These are phyloP conservation scores for Erysimum pusillum DNA, from an alignment of 441 rosid species.

Conservation along the genomic window DNA sequence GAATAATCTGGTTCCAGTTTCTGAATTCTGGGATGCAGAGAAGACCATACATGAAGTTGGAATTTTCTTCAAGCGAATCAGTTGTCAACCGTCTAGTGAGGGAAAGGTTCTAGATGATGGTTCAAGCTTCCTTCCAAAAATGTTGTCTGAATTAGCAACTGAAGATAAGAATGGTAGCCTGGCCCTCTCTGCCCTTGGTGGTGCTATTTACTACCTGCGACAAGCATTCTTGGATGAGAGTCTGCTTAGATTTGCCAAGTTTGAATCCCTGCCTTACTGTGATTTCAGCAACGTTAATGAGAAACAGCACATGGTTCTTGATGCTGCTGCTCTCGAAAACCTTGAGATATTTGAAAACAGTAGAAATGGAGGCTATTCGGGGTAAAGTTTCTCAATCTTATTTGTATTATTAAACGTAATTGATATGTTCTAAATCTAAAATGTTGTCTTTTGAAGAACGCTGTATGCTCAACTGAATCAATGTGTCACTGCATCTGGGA, in stretches of 20 bases:
- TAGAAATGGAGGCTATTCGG: slow-evolving; percentile 81
- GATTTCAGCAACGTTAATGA: slow-evolving; percentile 62
- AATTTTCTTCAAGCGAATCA: slow-evolving; percentile 57
- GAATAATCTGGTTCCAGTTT: slow-evolving; percentile 76
- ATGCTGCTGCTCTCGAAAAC: slow-evolving; percentile 97
- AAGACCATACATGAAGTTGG: slow-evolving; percentile 77
- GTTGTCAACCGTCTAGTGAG: slow-evolving; percentile 51
- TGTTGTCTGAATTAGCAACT: slow-evolving; percentile 65
- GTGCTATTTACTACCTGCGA: slow-evolving; percentile 88
- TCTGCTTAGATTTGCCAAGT: slow-evolving; percentile 90
- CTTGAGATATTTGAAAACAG: slow-evolving; percentile 98
- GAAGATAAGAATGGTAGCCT: slow-evolving; percentile 65
- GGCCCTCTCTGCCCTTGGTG: slow-evolving; percentile 98
- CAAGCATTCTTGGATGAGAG: slow-evolving; percentile 92
- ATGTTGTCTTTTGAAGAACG: slow-evolving; percentile 68
- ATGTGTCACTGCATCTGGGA: slow-evolving; percentile 92
- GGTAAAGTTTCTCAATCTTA: slow-evolving; percentile 59
- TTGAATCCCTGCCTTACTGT: slow-evolving; percentile 84
- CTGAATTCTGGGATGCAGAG: slow-evolving; percentile 95
- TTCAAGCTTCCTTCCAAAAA: slow-evolving; percentile 61
- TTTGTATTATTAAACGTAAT: slow-evolving; percentile 25
- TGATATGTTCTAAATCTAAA: slow-evolving; percentile 40
- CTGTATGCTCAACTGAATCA: slow-evolving; percentile 88
- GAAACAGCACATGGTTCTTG: slow-evolving; percentile 91
- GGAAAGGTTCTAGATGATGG: slow-evolving; percentile 45